Conservation (phyloP, 345 rosid species). For the Gynandropsis gynandra region DNA sequence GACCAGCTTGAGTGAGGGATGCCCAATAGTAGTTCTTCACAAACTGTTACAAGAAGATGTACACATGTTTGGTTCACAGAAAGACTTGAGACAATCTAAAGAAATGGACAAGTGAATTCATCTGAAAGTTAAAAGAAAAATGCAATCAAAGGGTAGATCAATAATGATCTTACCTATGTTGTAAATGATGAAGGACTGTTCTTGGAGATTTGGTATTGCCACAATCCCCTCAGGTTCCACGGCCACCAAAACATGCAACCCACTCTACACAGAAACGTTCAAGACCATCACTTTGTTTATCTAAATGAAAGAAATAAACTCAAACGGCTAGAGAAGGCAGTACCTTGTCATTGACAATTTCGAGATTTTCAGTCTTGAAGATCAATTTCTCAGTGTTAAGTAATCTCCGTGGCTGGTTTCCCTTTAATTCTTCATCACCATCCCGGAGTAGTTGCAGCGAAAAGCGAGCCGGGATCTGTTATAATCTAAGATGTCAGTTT, state of each 20-base stretch:
- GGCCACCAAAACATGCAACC: slow-evolving; percentile 44
- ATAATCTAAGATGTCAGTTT: background rate
- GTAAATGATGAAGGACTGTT: slow-evolving; percentile 49
- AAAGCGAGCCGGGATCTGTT: slow-evolving; percentile 68
- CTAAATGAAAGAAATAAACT: background rate
- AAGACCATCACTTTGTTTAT: background rate
- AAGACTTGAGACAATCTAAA: background rate
- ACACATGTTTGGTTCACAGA: background rate
- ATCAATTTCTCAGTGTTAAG: slow-evolving; percentile 60
- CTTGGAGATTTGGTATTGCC: slow-evolving; percentile 47
- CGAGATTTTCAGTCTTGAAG: slow-evolving; percentile 40
- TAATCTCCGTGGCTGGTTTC: slow-evolving; percentile 36
- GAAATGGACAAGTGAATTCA: background rate
- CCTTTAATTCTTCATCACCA: slow-evolving; percentile 29
- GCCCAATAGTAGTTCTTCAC: slow-evolving; percentile 70
- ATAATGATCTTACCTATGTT: slow-evolving; percentile 51
- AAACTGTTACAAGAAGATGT: slow-evolving; percentile 39
- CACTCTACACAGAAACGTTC: slow-evolving; percentile 32
- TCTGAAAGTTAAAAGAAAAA: background rate
- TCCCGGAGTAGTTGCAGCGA: slow-evolving; percentile 45
- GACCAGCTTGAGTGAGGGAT: slow-evolving; percentile 66
- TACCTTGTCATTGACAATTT: slow-evolving; percentile 38
- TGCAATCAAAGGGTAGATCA: background rate
- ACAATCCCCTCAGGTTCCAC: slow-evolving; percentile 87
- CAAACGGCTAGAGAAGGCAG: background rate